Evolutionary conservation across 495 filamentous ascomycete genomes (phyloP), one percentile per base, ranked within the genome.

Genomic region (Hyaloscypha variabilis): DNA sequence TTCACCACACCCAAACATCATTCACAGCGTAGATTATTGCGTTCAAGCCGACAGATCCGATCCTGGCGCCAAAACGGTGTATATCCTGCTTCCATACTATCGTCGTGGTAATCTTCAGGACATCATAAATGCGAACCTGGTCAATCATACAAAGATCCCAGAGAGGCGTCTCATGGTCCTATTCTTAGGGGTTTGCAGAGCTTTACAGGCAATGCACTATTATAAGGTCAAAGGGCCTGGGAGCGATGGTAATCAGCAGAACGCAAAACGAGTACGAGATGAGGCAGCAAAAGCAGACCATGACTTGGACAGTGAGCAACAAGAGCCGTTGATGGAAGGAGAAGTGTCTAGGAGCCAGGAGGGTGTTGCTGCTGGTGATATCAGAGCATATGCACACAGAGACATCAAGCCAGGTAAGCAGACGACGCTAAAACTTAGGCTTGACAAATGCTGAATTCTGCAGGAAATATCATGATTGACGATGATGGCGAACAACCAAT

Each of bases 81-180:
- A 98, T 72, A 96, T 99, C 66, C 79, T 99, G 30, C 84, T 99
- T 19, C 95, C 95, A 8, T 99, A 98, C 76, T 99, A 96, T 77
- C 84, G 92, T 65, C 82, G 95, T 49, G 95, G 95, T 23, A 99
- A 99, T 71, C 83, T 99, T 29, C 95, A 99, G 75, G 95, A 99
- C 78, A 90, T 94, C 51, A 97, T 99, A 81, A 99, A 99, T 73
- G 95, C 95, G 65, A 99, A 99, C 76, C 78, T 98, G 57, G 94
- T 99, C 81, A 98, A 99, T 76, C 92, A 96, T 67, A 91, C 91
- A n/a, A 85, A 82, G 55, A 97, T 99, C 72, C 95, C 95, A 0
- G 94, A 97, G 66, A 86, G 88, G 77, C 81, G 87, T 67, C 78
- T 99, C 54, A 94, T 98, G 94, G 81, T 86, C 67, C 75, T 99